Base-by-base conservation (phyloP, 257 asterid species). In the Sherardia arvensis region DNA sequence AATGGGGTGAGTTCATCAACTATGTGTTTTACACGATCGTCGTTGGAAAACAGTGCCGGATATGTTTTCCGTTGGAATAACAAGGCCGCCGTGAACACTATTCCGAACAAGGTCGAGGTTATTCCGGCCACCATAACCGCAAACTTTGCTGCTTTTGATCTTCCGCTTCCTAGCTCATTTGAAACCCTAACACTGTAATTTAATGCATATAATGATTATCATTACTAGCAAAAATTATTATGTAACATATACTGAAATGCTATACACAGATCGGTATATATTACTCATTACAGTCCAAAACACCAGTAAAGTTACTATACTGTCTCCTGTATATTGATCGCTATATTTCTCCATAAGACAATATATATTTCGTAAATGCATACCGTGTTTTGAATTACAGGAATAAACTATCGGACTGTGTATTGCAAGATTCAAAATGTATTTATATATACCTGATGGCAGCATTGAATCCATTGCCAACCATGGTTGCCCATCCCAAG, bases 91-190 rank as follows among this genome's bases (percentile, higher is more conserved):
- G 47, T 18, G 0, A 38, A 38, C 47, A 38, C 18, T 38, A 81
- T 65, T 58, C 91, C 91, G 1, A 77, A n/a, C 22, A 73, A 0
- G 45, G 80, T 62, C 8, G 91, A 72, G 4, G 77, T 63, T 11
- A 79, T 12, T 26, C 69, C 78, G 45, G 73, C 95, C 74, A 84
- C 91, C 57, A 81, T 6, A 0, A 80, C 82, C 0, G 95, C 78
- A 30, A 86, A 84, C 47, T 77, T 84, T 6, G 95, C 87, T 0
- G 76, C 83, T 80, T 86, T 80, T 59, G 95, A 82, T 74, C 84
- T 84, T 4, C 65, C 66, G 29, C 84, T 81, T 1, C 95, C 95
- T 22, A 86, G 47, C 68, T 86, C 95, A 65, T 86, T 86, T 1
- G 95, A 81, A 32, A 86, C 87, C 69, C 95, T 69, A 8, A 80